phyloP scores from a whole-genome alignment of 1,139 yeast species.

The Candida mesenterica region DNA sequence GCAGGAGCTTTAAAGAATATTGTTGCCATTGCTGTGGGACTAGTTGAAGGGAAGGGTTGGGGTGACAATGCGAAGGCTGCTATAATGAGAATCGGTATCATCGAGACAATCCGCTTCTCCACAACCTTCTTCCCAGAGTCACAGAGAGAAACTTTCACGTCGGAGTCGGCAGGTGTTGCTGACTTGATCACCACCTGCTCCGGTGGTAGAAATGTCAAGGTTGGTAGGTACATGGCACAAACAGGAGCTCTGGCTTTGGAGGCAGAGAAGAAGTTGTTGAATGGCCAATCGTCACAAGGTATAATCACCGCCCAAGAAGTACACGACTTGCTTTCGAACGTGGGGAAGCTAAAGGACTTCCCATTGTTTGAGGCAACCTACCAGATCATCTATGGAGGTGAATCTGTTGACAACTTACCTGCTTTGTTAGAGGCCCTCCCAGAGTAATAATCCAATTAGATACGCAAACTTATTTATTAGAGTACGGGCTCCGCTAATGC shows the following conservation, averaged over 20 bases:
- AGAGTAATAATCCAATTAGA: conserved; percentile 5
- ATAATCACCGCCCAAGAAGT: conserved; percentile 49
- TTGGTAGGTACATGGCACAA: conserved; percentile 48
- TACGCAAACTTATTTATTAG: neutral
- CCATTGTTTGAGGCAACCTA: conserved; percentile 51
- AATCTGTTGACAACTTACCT: conserved; percentile 44
- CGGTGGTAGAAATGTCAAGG: conserved; percentile 51
- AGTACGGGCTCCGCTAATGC: too few species aligned
- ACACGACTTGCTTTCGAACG: conserved; percentile 42
- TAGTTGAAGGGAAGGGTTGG: conserved; percentile 51
- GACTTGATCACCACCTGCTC: conserved; percentile 50
- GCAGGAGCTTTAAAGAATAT: conserved; percentile 51
- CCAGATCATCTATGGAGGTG: conserved; percentile 44
- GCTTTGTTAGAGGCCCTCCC: conserved; percentile 27
- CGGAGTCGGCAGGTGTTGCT: conserved; percentile 52
- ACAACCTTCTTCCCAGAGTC: conserved; percentile 44
- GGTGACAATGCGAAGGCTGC: conserved; percentile 54
- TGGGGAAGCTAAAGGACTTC: conserved; percentile 33
- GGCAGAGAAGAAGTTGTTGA: conserved; percentile 46
- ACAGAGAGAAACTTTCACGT: conserved; percentile 38
- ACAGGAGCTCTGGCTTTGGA: conserved; percentile 43
- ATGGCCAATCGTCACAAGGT: conserved; percentile 53
- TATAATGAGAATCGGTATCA: conserved; percentile 47
- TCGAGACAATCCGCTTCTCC: conserved; percentile 44
- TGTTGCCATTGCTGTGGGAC: conserved; percentile 50